Percentiles rank a stretch among this genome's conserved stretches.
Evolutionary conservation across 2,329 filamentous ascomycete genomes (phyloP).

Genomic region (Endoconidiophora laricicola): DNA sequence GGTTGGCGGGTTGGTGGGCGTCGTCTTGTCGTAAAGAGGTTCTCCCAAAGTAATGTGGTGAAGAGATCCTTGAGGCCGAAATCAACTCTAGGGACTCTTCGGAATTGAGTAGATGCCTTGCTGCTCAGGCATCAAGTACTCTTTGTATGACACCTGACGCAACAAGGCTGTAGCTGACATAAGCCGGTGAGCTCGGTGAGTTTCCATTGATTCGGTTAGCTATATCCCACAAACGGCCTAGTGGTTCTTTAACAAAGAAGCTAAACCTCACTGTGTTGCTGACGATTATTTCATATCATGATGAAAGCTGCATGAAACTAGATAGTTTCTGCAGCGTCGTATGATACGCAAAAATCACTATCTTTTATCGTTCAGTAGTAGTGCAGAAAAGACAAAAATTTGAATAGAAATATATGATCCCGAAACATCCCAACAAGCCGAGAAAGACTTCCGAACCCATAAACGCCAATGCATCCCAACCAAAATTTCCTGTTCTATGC

Average conservation of each 20-base stretch:
- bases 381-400: background rate
- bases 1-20: constrained; percentile 14
- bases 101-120: constrained; percentile 13
- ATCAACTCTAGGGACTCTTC: constrained; percentile 11
- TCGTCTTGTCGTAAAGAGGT: constrained; percentile 14
- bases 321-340: no score
- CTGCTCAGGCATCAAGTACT: constrained; percentile 9
- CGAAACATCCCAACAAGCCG: background rate
- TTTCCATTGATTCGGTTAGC: background rate
- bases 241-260: background rate
- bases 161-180: constrained; percentile 12
- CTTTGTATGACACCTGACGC: background rate
- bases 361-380: background rate
- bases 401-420: background rate
- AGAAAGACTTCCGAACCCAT: background rate
- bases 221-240: background rate
- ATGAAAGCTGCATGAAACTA: background rate
- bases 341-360: background rate
- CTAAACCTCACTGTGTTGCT: background rate
- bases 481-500: background rate
- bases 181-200: constrained; percentile 6
- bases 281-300: background rate
- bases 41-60: constrained; percentile 5
- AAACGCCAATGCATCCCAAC: constrained; percentile 2
- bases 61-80: constrained; percentile 10